Conservation (phyloP, 2,329 filamentous ascomycete species). For the Pseudocercospora fijiensis region DNA sequence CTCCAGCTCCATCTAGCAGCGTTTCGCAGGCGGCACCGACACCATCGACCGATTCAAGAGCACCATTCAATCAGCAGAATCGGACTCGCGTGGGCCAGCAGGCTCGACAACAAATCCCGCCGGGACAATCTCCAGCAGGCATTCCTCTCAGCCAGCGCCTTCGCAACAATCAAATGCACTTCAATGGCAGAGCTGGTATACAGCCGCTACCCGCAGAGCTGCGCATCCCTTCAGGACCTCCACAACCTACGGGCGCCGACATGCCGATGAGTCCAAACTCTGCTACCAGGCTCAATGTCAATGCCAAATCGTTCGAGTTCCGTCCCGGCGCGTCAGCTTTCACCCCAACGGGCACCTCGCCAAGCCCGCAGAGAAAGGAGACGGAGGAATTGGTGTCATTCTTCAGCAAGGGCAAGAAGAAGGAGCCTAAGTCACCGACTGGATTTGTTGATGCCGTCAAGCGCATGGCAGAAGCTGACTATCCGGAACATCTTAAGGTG, state of each 20-base stretch:
- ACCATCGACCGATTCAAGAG: conserved; percentile 8
- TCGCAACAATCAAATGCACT: conserved; percentile 16
- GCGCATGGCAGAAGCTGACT: conserved; percentile 63
- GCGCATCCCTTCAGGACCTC: conserved; percentile 59
- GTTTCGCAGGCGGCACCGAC: conserved; percentile 12
- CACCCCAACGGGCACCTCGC: conserved; percentile 75
- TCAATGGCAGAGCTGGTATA: conserved; percentile 9
- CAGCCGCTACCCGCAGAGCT: conserved; percentile 62
- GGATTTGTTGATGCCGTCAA: conserved; percentile 59
- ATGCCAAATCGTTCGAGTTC: conserved; percentile 76
- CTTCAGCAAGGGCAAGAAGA: conserved; percentile 40
- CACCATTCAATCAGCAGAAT: conserved; percentile 17
- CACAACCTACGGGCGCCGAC: conserved; percentile 6
- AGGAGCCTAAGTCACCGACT: conserved; percentile 62
- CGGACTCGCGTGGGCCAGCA: conserved; percentile 7
- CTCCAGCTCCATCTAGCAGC: conserved; percentile 24
- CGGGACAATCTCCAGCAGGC: conserved; percentile 10
- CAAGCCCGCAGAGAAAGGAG: conserved; percentile 54
- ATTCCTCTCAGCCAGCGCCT: conserved; percentile 23
- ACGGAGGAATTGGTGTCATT: conserved; percentile 27
- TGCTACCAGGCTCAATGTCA: conserved; percentile 59
- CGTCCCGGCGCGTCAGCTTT: conserved; percentile 79
- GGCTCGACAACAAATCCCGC: conserved; percentile 3
- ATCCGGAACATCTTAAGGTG: conserved; percentile 50
- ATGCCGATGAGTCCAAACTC: conserved; percentile 53